Base-by-base conservation (phyloP, 768 basidiomycete genomes). In the Mycena polygramma region DNA sequence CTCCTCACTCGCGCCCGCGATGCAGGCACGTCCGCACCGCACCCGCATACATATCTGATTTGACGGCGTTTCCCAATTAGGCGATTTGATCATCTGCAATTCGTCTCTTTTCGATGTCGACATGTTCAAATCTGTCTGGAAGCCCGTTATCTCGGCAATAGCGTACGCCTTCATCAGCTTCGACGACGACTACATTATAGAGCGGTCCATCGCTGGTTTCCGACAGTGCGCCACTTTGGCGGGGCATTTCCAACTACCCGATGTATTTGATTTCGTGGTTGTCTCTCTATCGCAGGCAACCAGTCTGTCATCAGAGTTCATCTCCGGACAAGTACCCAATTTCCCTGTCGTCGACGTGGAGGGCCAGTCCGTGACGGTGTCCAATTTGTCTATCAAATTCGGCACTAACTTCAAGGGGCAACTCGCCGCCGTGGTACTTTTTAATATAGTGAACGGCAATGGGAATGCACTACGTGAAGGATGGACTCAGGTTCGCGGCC, bases 251-350 rank as follows among this genome's bases (percentile, higher is more conserved):
- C 86, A 88, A 54, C 86, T 99, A 24, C 96, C 95, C 0, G 96
- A 99, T 76, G 96, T 99, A 14, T 98, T 99, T 78, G 98, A 99
- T 79, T 97, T 93, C 73, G 94, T 99, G 36, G 97, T 99, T 13
- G 86, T 94, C 43, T 96, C 96, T 0, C 87, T 99, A 48, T 95
- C 96, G 4, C 94, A 94, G 73, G 96, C 96, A 0, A 99, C 97
- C 20, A 93, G 92, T 63, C 85, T 99, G 37, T 84, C 97, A 45
- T 89, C 93, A 1, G 94, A 95, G 39, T 85, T 87, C 15, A 83
- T 93, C 36, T 89, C 92, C 11, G 85, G 86, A 4, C 88, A 88
- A 68, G 89, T 95, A 26, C 92, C 93, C 4, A 94, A 93, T 75
- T 96, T 94, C 80, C 96, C 97, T 15, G 86, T 94, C 11, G 89